These are phyloP conservation scores for Aspergillus intermedius DNA, from an alignment of 2,329 filamentous ascomycete genomes.

Conservation along the genomic window DNA sequence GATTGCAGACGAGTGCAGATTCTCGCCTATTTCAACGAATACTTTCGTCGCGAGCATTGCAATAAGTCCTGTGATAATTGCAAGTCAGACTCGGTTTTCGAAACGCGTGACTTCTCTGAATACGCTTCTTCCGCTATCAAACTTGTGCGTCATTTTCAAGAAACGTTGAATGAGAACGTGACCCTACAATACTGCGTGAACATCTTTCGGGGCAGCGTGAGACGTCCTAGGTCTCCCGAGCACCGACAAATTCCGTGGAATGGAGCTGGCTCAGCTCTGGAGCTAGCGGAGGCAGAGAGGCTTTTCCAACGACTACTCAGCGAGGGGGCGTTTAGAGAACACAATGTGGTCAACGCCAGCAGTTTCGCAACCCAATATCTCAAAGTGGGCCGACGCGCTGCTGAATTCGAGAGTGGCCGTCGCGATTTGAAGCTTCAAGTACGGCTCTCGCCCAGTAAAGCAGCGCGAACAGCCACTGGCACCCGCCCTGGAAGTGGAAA, in stretches of 20 bases:
- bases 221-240: slow-evolving; percentile 47
- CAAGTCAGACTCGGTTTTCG: slow-evolving; percentile 62
- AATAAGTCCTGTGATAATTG: slow-evolving; percentile 82
- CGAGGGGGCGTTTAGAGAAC: slow-evolving; percentile 67
- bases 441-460: slow-evolving; percentile 39
- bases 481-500: slow-evolving; percentile 31
- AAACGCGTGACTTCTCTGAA: slow-evolving; percentile 68
- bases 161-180: slow-evolving; percentile 45
- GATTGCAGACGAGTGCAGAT: slow-evolving; percentile 86
- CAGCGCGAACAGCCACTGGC: slow-evolving; percentile 17
- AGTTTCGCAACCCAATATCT: slow-evolving; percentile 69
- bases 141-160: slow-evolving; percentile 56
- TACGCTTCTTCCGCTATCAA: slow-evolving; percentile 65
- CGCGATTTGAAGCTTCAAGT: slow-evolving; percentile 49
- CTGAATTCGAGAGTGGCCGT: slow-evolving; percentile 42
- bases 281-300: slow-evolving; percentile 71
- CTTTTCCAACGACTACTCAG: slow-evolving; percentile 71
- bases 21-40: slow-evolving; percentile 88
- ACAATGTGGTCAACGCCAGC: slow-evolving; percentile 57
- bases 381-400: slow-evolving; percentile 37
- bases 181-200: slow-evolving; percentile 80
- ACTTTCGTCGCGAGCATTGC: slow-evolving; percentile 67
- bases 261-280: slow-evolving; percentile 63
- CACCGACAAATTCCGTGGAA: slow-evolving; percentile 53
- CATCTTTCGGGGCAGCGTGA: slow-evolving; percentile 66